These are phyloP conservation scores for Aspergillus quadricinctus DNA, from an alignment of 2,329 filamentous ascomycete species.

Conservation along the genomic window DNA sequence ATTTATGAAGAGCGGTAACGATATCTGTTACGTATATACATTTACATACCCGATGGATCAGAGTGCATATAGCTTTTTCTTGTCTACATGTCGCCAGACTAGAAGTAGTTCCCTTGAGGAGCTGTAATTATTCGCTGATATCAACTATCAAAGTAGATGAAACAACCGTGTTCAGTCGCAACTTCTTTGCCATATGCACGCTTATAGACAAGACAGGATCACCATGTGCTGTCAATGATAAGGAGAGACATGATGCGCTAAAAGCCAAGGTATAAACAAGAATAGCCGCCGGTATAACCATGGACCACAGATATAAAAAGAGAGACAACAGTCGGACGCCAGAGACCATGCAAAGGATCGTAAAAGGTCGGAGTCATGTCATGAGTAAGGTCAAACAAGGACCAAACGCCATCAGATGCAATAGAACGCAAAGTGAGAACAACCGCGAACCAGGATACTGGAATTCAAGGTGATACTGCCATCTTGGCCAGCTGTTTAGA, in stretches of 20 bases:
- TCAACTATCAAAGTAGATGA: neutral
- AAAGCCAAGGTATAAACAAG: neutral
- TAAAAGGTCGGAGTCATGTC: neutral
- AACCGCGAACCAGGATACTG: neutral
- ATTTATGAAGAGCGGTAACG: neutral
- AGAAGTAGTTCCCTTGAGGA: neutral
- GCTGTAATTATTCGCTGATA: neutral
- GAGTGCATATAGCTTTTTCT: neutral
- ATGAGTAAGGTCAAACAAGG: neutral
- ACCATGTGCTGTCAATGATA: neutral
- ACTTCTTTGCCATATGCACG: neutral
- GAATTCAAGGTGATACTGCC: neutral
- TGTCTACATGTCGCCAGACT: neutral
- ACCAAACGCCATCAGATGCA: neutral
- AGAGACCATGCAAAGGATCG: neutral
- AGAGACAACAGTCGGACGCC: neutral
- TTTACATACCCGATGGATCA: neutral
- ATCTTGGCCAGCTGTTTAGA: constrained; percentile 21
- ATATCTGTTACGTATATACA: neutral
- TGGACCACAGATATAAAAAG: neutral
- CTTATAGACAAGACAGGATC: neutral
- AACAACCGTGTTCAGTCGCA: neutral
- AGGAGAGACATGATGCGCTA: neutral
- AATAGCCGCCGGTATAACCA: neutral
- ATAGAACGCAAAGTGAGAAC: neutral